Conservation (phyloP, 129 eudicot species). For the Flaveria sonorensis region DNA sequence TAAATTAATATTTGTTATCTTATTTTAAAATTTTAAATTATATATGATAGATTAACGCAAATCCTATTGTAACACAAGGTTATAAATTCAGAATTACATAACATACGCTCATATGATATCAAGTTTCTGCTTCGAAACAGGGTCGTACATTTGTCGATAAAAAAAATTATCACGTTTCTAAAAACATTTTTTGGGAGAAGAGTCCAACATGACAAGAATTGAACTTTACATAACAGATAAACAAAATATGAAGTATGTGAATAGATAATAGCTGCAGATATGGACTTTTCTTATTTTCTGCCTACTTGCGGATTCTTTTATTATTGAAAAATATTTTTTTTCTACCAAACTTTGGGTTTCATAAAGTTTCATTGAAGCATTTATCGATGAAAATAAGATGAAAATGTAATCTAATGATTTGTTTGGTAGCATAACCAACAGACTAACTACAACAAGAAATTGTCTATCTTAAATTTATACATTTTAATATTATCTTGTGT, state of each 20-base stretch:
- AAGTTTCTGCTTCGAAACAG: too few relatives aligned
- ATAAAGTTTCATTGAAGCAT: neutral
- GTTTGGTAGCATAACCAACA: neutral
- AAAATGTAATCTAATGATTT: neutral
- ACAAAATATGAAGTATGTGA: neutral
- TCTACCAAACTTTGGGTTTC: conserved; percentile 24
- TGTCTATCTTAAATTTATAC: neutral
- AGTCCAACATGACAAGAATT: neutral
- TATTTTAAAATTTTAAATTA: too few relatives aligned
- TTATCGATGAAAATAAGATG: neutral
- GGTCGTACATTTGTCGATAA: too few relatives aligned
- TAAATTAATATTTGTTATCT: too few relatives aligned
- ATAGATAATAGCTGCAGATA: neutral
- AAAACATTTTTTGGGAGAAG: neutral
- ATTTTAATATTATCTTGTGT: neutral
- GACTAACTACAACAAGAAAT: neutral
- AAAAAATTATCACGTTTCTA: too few relatives aligned
- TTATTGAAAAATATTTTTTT: neutral
- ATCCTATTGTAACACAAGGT: too few relatives aligned
- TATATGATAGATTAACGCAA: too few relatives aligned
- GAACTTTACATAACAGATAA: neutral
- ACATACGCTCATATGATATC: too few relatives aligned
- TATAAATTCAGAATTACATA: too few relatives aligned
- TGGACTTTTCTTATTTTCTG: neutral
- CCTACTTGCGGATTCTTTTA: neutral